These are phyloP conservation scores for Stylosanthes scabra DNA, from an alignment of 331 rosid species.

Conservation along the genomic window DNA sequence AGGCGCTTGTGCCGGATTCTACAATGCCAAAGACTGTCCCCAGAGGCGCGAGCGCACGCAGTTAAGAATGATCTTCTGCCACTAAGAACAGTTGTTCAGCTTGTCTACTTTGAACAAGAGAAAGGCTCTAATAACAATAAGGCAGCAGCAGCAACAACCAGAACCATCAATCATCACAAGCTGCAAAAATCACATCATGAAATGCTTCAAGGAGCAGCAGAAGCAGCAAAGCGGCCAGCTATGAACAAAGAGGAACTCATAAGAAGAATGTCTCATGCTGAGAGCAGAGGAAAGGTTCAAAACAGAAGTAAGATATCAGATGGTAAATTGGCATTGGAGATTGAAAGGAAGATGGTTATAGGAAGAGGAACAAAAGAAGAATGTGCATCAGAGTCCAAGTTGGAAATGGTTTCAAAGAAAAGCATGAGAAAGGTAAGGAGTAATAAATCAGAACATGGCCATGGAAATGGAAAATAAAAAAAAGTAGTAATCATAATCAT, in stretches of 20 bases:
- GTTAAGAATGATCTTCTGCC: conserved; percentile 82
- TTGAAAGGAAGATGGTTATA: conserved; percentile 53
- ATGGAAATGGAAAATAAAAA: conserved; percentile 68
- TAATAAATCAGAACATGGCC: conserved; percentile 66
- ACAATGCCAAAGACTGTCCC: conserved; percentile 75
- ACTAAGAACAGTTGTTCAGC: conserved; percentile 79
- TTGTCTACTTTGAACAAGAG: conserved; percentile 78
- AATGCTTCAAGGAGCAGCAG: conserved; percentile 51
- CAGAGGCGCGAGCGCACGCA: conserved; percentile 73
- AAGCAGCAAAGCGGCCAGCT: conserved; percentile 49
- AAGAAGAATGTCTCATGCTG: conserved; percentile 44
- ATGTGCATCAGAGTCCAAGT: conserved; percentile 47
- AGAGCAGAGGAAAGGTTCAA: conserved; percentile 51
- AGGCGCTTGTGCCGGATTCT: conserved; percentile 65
- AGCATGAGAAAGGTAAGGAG: conserved; percentile 59
- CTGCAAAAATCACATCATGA: conserved; percentile 49
- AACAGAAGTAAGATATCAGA: conserved; percentile 49
- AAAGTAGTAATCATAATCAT: conserved; percentile 9
- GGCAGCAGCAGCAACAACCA: conserved; percentile 15
- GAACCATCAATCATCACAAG: conserved; percentile 26
- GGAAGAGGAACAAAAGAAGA: conserved; percentile 51
- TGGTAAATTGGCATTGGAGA: conserved; percentile 52
- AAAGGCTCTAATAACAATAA: conserved; percentile 56
- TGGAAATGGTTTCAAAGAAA: conserved; percentile 64
- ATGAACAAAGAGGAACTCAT: conserved; percentile 51